Evolutionary conservation across 2,329 filamentous ascomycete species (phyloP), one percentile per base, ranked within the genome.

Genomic region (Colletotrichum sp.): DNA sequence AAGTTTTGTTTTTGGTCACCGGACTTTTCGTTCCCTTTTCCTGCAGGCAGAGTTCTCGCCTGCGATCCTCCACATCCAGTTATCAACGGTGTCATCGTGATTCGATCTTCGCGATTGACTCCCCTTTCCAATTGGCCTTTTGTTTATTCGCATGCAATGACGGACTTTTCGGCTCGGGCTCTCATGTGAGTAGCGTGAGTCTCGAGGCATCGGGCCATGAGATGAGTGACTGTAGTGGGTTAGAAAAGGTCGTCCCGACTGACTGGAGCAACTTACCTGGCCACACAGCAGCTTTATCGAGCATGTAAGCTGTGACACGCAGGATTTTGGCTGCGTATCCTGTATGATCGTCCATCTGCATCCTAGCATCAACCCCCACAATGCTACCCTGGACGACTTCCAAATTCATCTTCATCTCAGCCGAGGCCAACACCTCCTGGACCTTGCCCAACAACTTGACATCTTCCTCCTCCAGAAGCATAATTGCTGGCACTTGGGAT

Each of bases 381-480:
- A 90, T 85, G 65, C 88, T 89, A 76, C 90, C 88, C 65, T 83
- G 83, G 76, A 83, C 81, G 26, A 88, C 80, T 26, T 89, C 87
- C 78, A 92, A 85, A 71, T 91, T 92, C 88, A 98, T 93, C 85
- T 98, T 98, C 81, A 92, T 88, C 83, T 98, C 95, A 12, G 95
- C 93, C 77, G 92, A 94, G 44, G 90, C 87, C 55, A 98, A 86
- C 12, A 99, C 93, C 77, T 95, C 93, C 79, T 94, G 91, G 28
- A 98, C 92, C 85, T 98, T 98, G 60, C 91, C 89, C 8, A 99
- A 86, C 3, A 99, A 88, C 84, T 96, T 96, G 78, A 94, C 91
- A 79, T 99, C 96, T 82, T 99, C 96, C 22, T 97, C 95, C 81
- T 98, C 96, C 2, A 99, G 89, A 6, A 98, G 90, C 92, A 98